Conservation (phyloP, 345 rosid genomes). For the Adansonia digitata region DNA sequence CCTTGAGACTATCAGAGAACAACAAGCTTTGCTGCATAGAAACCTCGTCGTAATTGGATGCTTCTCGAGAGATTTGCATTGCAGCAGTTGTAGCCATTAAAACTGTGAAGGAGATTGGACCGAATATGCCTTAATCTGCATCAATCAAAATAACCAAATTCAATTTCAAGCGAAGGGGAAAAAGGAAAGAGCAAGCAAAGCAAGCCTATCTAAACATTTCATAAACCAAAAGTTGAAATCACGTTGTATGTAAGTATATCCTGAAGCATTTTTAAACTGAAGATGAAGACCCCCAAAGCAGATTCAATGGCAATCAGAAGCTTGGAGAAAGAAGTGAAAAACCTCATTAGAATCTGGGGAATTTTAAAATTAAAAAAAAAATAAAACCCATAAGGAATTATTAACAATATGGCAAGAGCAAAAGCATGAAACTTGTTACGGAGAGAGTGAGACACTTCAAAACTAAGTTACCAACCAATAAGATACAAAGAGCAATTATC, state of each 20-base stretch:
- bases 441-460: background rate
- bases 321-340: too few relatives aligned
- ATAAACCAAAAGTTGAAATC: background rate
- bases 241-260: background rate
- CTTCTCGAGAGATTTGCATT: slow-evolving; percentile 45
- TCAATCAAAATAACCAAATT: slow-evolving; percentile 18
- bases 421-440: background rate
- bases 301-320: slow-evolving; percentile 4
- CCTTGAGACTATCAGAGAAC: slow-evolving; percentile 85
- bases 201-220: background rate
- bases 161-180: background rate
- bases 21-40: slow-evolving; percentile 80
- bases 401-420: background rate
- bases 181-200: background rate
- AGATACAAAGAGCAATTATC: background rate
- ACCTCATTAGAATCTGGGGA: background rate
- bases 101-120: slow-evolving; percentile 19
- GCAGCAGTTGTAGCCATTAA: slow-evolving; percentile 58
- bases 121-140: slow-evolving; percentile 15
- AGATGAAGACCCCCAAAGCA: background rate
- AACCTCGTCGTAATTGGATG: slow-evolving; percentile 66
- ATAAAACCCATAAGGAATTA: background rate
- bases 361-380: background rate
- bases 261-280: background rate
- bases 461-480: background rate